Conservation (phyloP, 768 basidiomycete genomes). For the Phanerochaete sordida region DNA sequence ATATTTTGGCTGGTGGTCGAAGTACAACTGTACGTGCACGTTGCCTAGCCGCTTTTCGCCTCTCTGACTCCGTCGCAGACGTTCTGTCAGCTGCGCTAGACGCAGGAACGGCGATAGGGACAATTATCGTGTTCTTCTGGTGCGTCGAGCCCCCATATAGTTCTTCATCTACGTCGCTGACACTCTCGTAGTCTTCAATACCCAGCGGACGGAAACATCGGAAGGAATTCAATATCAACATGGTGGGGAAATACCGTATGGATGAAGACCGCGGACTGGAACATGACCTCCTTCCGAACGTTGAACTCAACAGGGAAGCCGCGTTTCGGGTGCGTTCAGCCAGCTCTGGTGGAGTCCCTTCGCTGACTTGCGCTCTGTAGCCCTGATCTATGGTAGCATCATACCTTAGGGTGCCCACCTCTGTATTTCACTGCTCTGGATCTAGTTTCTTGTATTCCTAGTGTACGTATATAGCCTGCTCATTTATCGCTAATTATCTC, state of each 20-base stretch:
- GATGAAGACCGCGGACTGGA: slow-evolving; percentile 27
- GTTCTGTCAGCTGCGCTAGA: slow-evolving; percentile 70
- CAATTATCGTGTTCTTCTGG: slow-evolving; percentile 55
- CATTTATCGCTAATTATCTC: slow-evolving; percentile 8
- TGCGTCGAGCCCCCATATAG: too few relatives aligned
- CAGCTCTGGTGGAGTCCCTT: background rate
- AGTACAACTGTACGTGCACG: slow-evolving; percentile 32
- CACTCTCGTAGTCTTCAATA: slow-evolving; percentile 44
- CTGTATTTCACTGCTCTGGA: background rate
- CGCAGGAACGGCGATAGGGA: slow-evolving; percentile 56
- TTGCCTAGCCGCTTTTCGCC: background rate
- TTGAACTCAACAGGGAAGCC: background rate
- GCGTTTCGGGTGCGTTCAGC: background rate
- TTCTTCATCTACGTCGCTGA: background rate
- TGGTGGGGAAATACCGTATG: slow-evolving; percentile 71
- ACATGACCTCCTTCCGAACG: slow-evolving; percentile 11
- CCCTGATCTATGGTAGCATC: background rate
- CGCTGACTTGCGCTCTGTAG: background rate
- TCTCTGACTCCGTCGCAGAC: slow-evolving; percentile 27
- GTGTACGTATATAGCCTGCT: slow-evolving; percentile 6
- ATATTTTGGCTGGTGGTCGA: slow-evolving; percentile 37
- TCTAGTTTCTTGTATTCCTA: slow-evolving; percentile 1
- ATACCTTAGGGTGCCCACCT: too few relatives aligned
- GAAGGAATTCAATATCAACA: slow-evolving; percentile 40
- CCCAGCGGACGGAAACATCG: slow-evolving; percentile 58